Base-by-base conservation (phyloP, 2,329 filamentous ascomycete genomes). In the Botryotinia convoluta region DNA sequence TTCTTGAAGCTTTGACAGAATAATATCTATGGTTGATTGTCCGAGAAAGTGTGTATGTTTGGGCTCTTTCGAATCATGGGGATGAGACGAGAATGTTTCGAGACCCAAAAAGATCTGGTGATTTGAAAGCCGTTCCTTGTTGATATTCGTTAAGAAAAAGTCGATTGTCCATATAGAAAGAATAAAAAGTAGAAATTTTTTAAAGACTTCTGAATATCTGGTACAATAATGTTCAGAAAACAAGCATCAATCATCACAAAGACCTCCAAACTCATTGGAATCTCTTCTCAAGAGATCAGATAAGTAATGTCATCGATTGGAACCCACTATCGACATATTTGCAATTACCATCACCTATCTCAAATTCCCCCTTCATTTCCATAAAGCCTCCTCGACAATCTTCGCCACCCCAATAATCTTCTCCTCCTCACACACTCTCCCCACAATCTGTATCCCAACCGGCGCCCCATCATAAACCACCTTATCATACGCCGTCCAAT, bases 381-480 rank as follows among this genome's bases (percentile, higher is more conserved):
- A 4, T 62, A 80, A 70, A 64, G 74, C 77, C 74, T 77, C 72
- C 10, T 76, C 76, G 7, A 80, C 54, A 22, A 78, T 73, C 70
- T 78, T 76, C 5, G 78, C 77, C 10, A 80, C 59, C 14, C 83
- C 86, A 20, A 89, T 77, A 0, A 88, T 82, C 78, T 84, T 88
- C 77, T 90, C 88, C 73, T 90, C 87, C 63, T 89, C 84, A 26
- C 87, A 81, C 71, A 83, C 85, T 37, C 83, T 82, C 9, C 85
- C 85, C 20, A 88, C 82, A 35, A 89, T 81, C 78, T 90, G 87
- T 45, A 90, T 74, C 3, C 85, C 85, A 12, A 90, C 83, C 0
- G 87, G 87, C 69, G 87, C 81, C 0, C 81, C 82, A 54, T 84
- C 79, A 74, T 83, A 83, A 5, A 80, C 76, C 22, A 84, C 80